These are phyloP conservation scores for Ilyonectria mors-panacis DNA, from an alignment of 2,329 filamentous ascomycete genomes.

Conservation along the genomic window DNA sequence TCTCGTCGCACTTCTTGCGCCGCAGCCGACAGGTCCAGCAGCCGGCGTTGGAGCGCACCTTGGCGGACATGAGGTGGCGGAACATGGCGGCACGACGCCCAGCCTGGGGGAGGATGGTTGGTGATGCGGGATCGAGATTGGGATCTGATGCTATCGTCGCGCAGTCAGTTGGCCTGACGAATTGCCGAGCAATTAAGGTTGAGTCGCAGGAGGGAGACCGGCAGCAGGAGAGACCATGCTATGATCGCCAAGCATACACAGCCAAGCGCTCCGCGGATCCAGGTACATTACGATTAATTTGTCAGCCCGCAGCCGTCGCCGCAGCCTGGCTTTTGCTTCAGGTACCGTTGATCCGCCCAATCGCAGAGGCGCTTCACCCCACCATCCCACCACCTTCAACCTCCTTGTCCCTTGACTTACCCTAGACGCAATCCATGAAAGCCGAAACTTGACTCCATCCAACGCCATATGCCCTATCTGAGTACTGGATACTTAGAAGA, in stretches of 20 bases:
- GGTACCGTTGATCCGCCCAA: conserved; percentile 20
- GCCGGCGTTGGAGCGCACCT: conserved; percentile 61
- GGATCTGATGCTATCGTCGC: not conserved
- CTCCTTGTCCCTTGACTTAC: not conserved
- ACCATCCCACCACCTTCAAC: not conserved
- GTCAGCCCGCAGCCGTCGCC: conserved; percentile 30
- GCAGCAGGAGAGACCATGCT: not conserved
- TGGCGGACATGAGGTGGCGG: conserved; percentile 49
- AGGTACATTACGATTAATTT: conserved; percentile 33
- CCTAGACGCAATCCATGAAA: not conserved
- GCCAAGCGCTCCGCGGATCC: conserved; percentile 7
- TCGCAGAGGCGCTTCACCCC: not conserved
- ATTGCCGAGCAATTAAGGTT: not conserved
- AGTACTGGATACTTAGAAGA: not conserved
- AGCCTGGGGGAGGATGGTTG: not conserved
- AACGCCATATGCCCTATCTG: not conserved
- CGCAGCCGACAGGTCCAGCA: conserved; percentile 75
- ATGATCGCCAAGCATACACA: conserved; percentile 33
- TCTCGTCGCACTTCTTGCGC: conserved; percentile 74
- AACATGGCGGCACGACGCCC: conserved; percentile 39
- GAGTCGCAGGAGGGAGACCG: not conserved
- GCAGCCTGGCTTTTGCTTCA: conserved; percentile 1
- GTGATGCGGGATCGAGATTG: not conserved
- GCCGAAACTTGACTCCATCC: not conserved
- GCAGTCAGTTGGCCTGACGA: not conserved